Conservation (phyloP, 306 rosid species). For the Gastrolobium villosum region DNA sequence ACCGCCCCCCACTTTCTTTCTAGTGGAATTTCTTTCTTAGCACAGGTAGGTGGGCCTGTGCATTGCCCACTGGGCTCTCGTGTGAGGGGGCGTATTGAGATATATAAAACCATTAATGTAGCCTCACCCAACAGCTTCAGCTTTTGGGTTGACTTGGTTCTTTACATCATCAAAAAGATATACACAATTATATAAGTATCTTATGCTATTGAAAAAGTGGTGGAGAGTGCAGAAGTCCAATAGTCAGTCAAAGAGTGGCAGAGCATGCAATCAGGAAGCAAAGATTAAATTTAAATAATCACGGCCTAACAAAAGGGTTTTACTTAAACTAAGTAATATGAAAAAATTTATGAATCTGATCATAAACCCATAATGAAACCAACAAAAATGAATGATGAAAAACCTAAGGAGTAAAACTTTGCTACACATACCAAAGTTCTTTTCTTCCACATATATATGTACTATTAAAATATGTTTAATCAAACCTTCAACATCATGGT, state of each 20-base stretch:
- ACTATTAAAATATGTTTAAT: conserved; percentile 8
- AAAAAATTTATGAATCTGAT: background rate
- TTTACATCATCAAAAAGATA: conserved; percentile 27
- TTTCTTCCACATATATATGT: conserved; percentile 5
- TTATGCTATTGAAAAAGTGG: conserved; percentile 20
- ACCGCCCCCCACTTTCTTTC: too few relatives aligned
- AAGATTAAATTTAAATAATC: background rate
- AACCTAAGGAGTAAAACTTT: conserved; percentile 12
- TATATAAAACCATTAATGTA: too few relatives aligned
- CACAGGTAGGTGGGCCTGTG: too few relatives aligned
- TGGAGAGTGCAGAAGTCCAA: conserved; percentile 21
- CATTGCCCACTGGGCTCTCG: too few relatives aligned
- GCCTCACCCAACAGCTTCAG: too few relatives aligned
- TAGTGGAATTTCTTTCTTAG: too few relatives aligned
- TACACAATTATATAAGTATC: conserved; percentile 4
- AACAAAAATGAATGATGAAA: conserved; percentile 20
- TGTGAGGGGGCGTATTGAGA: too few relatives aligned
- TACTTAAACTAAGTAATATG: background rate
- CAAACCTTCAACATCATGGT: conserved; percentile 65
- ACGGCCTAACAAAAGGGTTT: conserved; percentile 13
- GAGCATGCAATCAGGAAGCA: conserved; percentile 18
- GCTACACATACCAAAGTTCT: conserved; percentile 15
- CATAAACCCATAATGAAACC: conserved; percentile 20
- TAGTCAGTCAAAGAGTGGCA: background rate
- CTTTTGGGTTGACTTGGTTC: too few relatives aligned